Conservation (phyloP, 352 stramenopile genomes). For the Globisporangium cystogenes region DNA sequence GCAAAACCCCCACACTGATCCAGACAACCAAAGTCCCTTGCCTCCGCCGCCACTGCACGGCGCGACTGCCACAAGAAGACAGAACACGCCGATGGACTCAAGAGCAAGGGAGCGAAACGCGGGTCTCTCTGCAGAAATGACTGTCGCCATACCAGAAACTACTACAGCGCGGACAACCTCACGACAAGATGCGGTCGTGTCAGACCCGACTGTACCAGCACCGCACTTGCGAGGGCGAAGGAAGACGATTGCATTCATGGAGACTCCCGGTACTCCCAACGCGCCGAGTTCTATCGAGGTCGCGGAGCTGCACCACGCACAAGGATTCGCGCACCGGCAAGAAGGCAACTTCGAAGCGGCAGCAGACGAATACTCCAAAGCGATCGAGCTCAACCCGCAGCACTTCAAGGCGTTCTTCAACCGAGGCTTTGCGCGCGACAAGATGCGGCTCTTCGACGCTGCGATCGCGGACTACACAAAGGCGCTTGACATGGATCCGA, state of each 20-base stretch:
- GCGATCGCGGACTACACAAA: slow-evolving; percentile 77
- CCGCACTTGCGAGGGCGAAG: slow-evolving; percentile 5
- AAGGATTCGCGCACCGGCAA: slow-evolving; percentile 71
- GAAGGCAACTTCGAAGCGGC: slow-evolving; percentile 77
- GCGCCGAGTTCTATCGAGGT: slow-evolving; percentile 10
- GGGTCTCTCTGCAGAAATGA: not conserved
- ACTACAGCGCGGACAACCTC: not conserved
- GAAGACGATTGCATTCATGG: slow-evolving; percentile 26
- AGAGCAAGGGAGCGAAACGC: not conserved
- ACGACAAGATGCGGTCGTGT: not conserved
- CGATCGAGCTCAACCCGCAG: slow-evolving; percentile 57
- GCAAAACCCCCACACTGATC: slow-evolving; percentile 23
- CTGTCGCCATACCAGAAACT: not conserved
- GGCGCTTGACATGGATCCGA: slow-evolving; percentile 57
- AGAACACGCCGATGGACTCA: not conserved
- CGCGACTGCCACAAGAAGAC: not conserved
- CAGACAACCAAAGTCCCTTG: slow-evolving; percentile 18
- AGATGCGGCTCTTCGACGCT: slow-evolving; percentile 64
- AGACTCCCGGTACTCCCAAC: not conserved
- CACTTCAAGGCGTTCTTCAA: slow-evolving; percentile 92
- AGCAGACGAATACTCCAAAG: slow-evolving; percentile 71
- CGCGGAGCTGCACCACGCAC: slow-evolving; percentile 51
- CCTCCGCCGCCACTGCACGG: not conserved
- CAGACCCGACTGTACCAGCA: not conserved
- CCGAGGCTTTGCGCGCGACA: slow-evolving; percentile 83